Evolutionary conservation across 148 eudicot species (phyloP).

Genomic region (Nyssa sinensis): DNA sequence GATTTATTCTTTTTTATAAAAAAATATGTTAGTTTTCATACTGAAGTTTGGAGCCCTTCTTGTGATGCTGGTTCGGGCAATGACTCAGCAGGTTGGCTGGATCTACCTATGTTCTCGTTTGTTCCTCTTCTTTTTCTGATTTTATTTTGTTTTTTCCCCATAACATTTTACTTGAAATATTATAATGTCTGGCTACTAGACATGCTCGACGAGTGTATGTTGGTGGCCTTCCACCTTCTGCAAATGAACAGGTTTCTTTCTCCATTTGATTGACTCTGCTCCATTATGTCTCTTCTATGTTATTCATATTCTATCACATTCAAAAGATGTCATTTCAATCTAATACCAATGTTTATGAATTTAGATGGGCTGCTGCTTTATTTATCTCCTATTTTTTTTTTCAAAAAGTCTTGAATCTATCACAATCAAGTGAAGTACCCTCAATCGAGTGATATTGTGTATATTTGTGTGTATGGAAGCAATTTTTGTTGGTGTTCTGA

Average conservation of each 20-base stretch:
- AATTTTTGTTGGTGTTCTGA: neutral
- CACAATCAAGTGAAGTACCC: no score
- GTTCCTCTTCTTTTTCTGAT: neutral
- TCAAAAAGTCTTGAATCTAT: no score
- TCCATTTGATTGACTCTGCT: neutral
- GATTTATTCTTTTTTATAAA: neutral
- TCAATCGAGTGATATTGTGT: no score
- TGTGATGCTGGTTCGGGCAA: constrained; percentile 89
- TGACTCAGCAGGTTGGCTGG: constrained; percentile 92
- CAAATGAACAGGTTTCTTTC: constrained; percentile 88
- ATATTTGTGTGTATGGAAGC: no score
- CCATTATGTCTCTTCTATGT: neutral
- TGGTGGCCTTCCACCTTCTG: constrained; percentile 91
- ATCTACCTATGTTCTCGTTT: neutral
- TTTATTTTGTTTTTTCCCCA: neutral
- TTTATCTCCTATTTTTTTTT: no score
- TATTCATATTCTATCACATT: neutral
- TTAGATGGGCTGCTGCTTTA: no score
- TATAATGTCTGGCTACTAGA: constrained; percentile 76
- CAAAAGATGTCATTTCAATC: neutral
- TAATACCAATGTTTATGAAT: neutral
- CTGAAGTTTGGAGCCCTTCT: constrained; percentile 78
- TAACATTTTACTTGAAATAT: constrained; percentile 8
- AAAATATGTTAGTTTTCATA: neutral
- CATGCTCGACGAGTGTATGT: constrained; percentile 98